Base-by-base conservation (phyloP, 1,284 basidiomycete species). In the Cystobasidiaceae sp. region DNA sequence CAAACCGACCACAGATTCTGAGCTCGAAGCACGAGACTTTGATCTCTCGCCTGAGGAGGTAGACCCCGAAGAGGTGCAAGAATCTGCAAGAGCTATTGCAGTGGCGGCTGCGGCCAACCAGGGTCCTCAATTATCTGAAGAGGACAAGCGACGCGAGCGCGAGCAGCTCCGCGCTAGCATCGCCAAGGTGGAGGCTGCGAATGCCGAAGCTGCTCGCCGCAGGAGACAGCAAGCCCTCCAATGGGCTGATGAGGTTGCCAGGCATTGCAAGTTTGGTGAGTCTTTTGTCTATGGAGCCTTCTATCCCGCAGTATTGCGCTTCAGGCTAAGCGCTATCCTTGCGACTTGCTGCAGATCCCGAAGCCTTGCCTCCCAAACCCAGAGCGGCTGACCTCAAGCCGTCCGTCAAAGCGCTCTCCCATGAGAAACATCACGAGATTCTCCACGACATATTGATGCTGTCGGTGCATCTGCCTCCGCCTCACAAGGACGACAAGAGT, bases 401-500 rank as follows among this genome's bases (percentile, higher is more conserved):
- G 15, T 32, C 61, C 30, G 39, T 64, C 13, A 51, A 56, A 33
- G 48, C 32, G 28, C 61, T 64, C 8, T 55, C 50, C 2, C 37
- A 34, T 6, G 52, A 55, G 28, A 55, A 48, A 30, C 61, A 64
- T 32, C 43, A 43, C 21, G 61, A 64, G 44, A 64, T 64, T 28
- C 32, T 64, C n/a, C 61, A 64, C 30, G 61, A 64, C 28, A 19
- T 64, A 6, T 44, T 64, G 15, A 64, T 64, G 61, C 61, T 64
- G 2, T 64, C 61, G 7, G 25, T 64, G 3, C 61, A 64, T 27
- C 61, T 64, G 11, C 61, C 51, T 19, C 61, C 61, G 4, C 61
- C 61, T 17, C 52, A 51, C 28, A 64, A 56, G 41, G 21, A 25
- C 13, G 61, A 64, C 37, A 56, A 39, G 0, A 45, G 51, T 3